These are phyloP conservation scores for Cladophialophora psammophila DNA, from an alignment of 2,329 filamentous ascomycete genomes.

Conservation along the genomic window DNA sequence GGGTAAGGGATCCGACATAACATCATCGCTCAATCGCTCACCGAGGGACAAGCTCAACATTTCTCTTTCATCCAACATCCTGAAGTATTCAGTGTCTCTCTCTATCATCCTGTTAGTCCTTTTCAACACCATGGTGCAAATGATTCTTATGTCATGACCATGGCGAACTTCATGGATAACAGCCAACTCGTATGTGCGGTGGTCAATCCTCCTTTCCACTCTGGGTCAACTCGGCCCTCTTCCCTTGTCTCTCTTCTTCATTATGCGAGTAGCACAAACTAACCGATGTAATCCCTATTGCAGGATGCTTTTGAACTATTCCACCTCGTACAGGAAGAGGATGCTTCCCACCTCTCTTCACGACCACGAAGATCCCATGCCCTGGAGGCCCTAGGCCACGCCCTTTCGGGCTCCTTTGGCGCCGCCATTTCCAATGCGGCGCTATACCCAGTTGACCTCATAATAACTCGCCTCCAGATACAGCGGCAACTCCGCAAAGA, in stretches of 20 bases:
- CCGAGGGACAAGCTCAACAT: slow-evolving; percentile 9
- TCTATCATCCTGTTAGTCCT: neutral
- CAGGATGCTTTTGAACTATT: slow-evolving; percentile 56
- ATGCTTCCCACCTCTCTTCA: slow-evolving; percentile 30
- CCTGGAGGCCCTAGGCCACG: slow-evolving; percentile 77
- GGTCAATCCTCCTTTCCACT: neutral
- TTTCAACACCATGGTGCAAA: slow-evolving; percentile 19
- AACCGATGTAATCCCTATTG: neutral
- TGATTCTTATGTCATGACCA: slow-evolving; percentile 17
- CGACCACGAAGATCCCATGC: slow-evolving; percentile 57
- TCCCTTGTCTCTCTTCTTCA: neutral
- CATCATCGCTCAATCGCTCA: slow-evolving; percentile 21
- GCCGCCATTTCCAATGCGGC: slow-evolving; percentile 79
- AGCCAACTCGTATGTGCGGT: slow-evolving; percentile 36
- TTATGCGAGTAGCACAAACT: neutral
- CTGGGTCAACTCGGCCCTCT: neutral
- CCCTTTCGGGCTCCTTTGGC: slow-evolving; percentile 77
- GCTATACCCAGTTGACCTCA: slow-evolving; percentile 81
- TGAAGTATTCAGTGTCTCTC: neutral
- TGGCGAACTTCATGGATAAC: slow-evolving; percentile 36
- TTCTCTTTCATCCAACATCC: neutral
- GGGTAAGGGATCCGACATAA: slow-evolving; percentile 22
- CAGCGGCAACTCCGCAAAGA: slow-evolving; percentile 66
- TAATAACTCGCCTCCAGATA: slow-evolving; percentile 82
- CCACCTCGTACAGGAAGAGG: slow-evolving; percentile 49